Evolutionary conservation across 116 monocot genomes (phyloP).

Genomic region (Iris pallida): DNA sequence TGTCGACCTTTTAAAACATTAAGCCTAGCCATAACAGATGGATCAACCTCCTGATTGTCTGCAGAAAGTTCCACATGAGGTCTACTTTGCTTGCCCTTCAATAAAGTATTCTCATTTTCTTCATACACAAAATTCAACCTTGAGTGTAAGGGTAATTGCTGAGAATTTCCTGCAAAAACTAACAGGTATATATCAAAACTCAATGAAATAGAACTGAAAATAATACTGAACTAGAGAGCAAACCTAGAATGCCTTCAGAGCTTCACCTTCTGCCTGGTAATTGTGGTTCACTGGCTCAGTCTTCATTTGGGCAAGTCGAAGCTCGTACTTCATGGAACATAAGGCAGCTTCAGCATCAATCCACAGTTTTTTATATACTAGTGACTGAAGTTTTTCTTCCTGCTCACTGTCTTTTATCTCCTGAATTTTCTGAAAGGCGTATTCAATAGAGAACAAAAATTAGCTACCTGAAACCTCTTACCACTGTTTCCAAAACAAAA

Average conservation of each 20-base stretch:
- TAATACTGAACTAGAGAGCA: not conserved
- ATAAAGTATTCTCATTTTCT: not conserved
- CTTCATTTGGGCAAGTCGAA: constrained; percentile 21
- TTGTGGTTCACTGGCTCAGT: constrained; percentile 8
- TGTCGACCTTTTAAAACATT: too few species aligned
- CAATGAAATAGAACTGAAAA: not conserved
- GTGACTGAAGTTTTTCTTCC: constrained; percentile 14
- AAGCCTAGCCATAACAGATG: not conserved
- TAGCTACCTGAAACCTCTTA: too few species aligned
- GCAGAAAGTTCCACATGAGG: not conserved
- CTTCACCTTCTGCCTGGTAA: constrained; percentile 9
- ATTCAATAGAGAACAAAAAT: too few species aligned
- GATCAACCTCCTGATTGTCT: constrained; percentile 11
- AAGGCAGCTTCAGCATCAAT: constrained; percentile 40
- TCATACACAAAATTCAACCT: not conserved
- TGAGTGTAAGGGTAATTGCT: not conserved
- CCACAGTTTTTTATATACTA: constrained; percentile 45
- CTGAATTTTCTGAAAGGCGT: constrained; percentile 11
- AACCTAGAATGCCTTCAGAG: not conserved
- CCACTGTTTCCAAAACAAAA: too few species aligned
- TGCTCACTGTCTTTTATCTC: not conserved
- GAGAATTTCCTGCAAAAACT: not conserved
- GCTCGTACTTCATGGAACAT: constrained; percentile 37
- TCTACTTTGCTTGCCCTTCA: not conserved
- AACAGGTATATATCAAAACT: not conserved